Base-by-base conservation (phyloP, 1,284 basidiomycete genomes). In the Phellopilus nigrolimitatus region DNA sequence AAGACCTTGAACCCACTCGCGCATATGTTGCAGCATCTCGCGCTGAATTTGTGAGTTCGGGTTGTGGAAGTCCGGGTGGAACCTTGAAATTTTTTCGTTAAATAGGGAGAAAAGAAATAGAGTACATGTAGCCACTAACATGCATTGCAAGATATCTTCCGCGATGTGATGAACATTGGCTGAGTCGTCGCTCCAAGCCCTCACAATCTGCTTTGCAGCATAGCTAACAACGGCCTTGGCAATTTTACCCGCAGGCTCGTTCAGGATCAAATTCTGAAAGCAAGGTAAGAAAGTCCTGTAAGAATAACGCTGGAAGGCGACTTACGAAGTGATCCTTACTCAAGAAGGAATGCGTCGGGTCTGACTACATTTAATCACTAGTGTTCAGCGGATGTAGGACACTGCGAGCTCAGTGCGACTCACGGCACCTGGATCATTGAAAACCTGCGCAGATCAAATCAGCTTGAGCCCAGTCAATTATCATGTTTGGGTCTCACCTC, bases 1-100 rank as follows among this genome's bases (percentile, higher is more conserved):
- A 6, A 82, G 75, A 10, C 68, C 67, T 40, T 80, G 66, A 41
- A 84, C 71, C 89, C 86, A 88, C 40, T 66, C 66, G 21, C 64
- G 67, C 76, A 86, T 76, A 57, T 72, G 76, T 52, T 78, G 72
- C 56, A 87, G 62, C 91, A 95, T 94, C 61, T 88, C 80, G 33
- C 76, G 72, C 66, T 95, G 92, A 25, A 95, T 76, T 56, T 78
- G 73, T 0, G 87, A 87, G 59, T 73, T 68, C 10, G 68, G 66
- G 63, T 85, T 75, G 63, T 84, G 79, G 72, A 91, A 95, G 61
- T 91, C 86, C 6, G 91, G 91, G 64, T 95, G 91, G 77, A 94
- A 88, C 25, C 84, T 88, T 52, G 5, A 19, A 49, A 19, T 52
- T n/a, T n/a, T n/a, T 31, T 4, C 30, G 30, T 24, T 49, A 17